Percentiles rank a stretch among this genome's conserved stretches.
These are phyloP conservation scores for Nakaseomyces bracarensis DNA, from an alignment of 1,139 yeast species.

Conservation along the genomic window DNA sequence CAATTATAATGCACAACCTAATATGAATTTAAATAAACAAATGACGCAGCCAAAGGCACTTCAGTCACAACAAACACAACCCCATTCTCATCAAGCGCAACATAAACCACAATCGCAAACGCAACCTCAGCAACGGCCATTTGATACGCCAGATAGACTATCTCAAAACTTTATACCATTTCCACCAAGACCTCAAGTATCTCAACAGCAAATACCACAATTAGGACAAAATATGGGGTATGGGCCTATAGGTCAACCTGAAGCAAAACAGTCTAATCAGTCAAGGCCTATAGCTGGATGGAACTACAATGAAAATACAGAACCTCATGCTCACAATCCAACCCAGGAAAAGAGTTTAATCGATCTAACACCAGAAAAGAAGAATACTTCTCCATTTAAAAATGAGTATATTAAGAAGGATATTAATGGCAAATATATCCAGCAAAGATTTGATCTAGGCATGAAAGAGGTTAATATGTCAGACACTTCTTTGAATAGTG, in stretches of 20 bases:
- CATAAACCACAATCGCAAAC: constrained; percentile 11
- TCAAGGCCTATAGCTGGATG: background rate
- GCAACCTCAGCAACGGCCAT: constrained; percentile 6
- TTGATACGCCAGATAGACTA: background rate
- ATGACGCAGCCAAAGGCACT: constrained; percentile 1
- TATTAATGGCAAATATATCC: background rate
- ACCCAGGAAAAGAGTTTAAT: constrained; percentile 1
- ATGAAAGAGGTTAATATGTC: constrained; percentile 22
- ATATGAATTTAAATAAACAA: background rate
- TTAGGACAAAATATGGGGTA: background rate
- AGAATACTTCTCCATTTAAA: background rate
- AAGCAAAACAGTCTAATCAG: background rate
- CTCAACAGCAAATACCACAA: constrained; percentile 5
- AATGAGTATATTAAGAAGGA: background rate
- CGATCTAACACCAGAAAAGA: background rate
- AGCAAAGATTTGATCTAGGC: constrained; percentile 10
- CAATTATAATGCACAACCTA: constrained; percentile 7
- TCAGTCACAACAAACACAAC: constrained; percentile 18
- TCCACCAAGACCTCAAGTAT: constrained; percentile 6
- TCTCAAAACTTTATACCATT: background rate
- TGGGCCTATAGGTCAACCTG: too few species aligned
- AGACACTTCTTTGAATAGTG: background rate
- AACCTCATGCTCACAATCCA: background rate
- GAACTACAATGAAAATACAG: background rate
- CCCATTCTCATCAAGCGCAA: too few species aligned